Evolutionary conservation across 1,139 yeast genomes (phyloP).

Genomic region (Candida freyschussii): DNA sequence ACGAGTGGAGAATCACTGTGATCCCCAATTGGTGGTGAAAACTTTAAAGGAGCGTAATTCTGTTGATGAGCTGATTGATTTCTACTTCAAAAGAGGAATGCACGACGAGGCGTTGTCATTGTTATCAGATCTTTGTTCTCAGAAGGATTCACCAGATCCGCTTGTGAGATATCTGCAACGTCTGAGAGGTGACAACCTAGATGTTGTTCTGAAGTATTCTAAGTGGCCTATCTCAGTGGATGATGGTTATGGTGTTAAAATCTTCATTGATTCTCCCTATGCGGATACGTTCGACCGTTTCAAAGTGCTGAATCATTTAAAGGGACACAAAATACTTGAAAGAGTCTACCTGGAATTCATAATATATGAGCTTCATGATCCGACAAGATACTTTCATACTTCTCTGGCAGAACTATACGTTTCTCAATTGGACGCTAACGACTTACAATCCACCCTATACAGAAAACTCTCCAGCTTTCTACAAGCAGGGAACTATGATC

Average conservation of each 20-base stretch:
- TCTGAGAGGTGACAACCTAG: constrained; percentile 46
- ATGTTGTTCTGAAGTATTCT: constrained; percentile 55
- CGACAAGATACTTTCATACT: constrained; percentile 45
- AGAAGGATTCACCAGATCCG: constrained; percentile 6
- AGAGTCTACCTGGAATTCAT: constrained; percentile 58
- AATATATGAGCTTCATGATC: constrained; percentile 39
- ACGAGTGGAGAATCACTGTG: constrained; percentile 71
- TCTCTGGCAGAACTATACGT: constrained; percentile 56
- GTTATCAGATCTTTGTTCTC: constrained; percentile 34
- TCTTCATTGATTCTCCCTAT: constrained; percentile 66
- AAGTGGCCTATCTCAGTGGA: constrained; percentile 48
- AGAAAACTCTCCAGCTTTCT: constrained; percentile 14
- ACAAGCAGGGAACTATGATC: constrained; percentile 16
- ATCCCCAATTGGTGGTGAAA: constrained; percentile 54
- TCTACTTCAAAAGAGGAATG: constrained; percentile 57
- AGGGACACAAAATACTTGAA: constrained; percentile 24
- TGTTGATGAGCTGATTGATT: constrained; percentile 72
- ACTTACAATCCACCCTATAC: constrained; percentile 6
- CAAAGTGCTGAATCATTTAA: constrained; percentile 38
- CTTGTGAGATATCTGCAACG: constrained; percentile 58
- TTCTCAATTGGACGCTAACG: constrained; percentile 7
- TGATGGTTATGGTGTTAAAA: constrained; percentile 38
- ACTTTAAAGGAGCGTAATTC: constrained; percentile 48
- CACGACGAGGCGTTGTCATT: constrained; percentile 69
- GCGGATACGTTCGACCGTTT: constrained; percentile 54